Evolutionary conservation across 331 rosid species (phyloP), one percentile per base, ranked within the genome.

Genomic region (Ulmus americana): DNA sequence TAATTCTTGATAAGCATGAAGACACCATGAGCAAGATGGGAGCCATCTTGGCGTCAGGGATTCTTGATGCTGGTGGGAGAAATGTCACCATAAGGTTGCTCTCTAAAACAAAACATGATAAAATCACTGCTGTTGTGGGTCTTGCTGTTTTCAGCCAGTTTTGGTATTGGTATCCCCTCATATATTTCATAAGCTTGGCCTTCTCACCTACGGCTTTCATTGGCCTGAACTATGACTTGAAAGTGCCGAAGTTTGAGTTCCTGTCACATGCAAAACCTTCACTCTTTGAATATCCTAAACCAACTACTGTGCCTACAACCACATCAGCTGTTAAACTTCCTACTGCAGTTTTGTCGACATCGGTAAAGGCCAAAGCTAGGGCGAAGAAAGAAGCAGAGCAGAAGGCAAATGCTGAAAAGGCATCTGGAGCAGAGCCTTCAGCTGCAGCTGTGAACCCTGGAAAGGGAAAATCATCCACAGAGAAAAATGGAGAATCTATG

Each of bases 1-100:
- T 92, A 53, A 92, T 92, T 67, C 82, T 92, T 28, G 98, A 92
- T 77, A 92, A 92, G 88, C 98, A 92, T 53, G 98, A 92, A 76
- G 98, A 92, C 69, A 92, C 98, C 55, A 92, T 92, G 98, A 92
- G 98, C 88, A 92, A 92, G 82, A 92, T 92, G 98, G 98, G 98
- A 63, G 98, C 98, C 59, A 92, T 92, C 72, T 82, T 92, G 79
- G 98, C 98, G 58, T 89, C 98, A 11, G 98, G 98, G 78, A 89
- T 92, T 76, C 95, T 92, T 74, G 97, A 92, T 84, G 98, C 95
- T 6, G 98, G 98, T 61, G 98, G 98, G 64, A 89, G 98, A 79
- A 92, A 92, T 77, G 98, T 92, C 70, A 92, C 98, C 49, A 87
- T 92, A 22, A 83, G 92, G 69, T 71, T 92, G 61, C 95, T 82